Evolutionary conservation across 2,329 filamentous ascomycete species (phyloP).

Genomic region (Microdochium trichocladiopsis): DNA sequence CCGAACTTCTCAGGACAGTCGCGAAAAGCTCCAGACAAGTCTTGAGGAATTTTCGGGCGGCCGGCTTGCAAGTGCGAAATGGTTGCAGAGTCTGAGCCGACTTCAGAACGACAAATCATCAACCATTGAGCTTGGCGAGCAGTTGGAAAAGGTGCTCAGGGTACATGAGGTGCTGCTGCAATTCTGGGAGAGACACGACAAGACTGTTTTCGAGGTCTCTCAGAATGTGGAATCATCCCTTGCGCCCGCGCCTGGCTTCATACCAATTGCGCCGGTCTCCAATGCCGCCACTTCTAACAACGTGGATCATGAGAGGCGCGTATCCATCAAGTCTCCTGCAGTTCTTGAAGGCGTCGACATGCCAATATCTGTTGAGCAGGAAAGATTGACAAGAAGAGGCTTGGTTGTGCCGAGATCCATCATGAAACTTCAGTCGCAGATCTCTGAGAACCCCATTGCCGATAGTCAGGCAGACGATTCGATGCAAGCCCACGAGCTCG

Average conservation of each 20-base stretch:
- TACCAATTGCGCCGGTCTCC: background rate
- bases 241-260: background rate
- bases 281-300: background rate
- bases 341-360: constrained; percentile 9
- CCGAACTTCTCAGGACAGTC: background rate
- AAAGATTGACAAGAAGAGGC: constrained; percentile 16
- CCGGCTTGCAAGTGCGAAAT: background rate
- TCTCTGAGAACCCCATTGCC: constrained; percentile 4
- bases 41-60: background rate
- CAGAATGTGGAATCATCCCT: background rate
- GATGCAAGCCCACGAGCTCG: constrained; percentile 5
- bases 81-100: background rate
- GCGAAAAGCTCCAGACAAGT: background rate
- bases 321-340: constrained; percentile 14
- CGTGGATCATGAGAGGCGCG: constrained; percentile 11
- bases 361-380: constrained; percentile 19
- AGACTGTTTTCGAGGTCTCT: background rate
- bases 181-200: background rate
- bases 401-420: constrained; percentile 14
- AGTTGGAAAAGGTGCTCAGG: background rate
- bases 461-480: constrained; percentile 6
- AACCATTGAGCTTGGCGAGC: background rate
- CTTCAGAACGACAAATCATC: background rate
- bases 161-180: background rate
- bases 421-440: constrained; percentile 12